Percentiles rank a stretch among this genome's conserved stretches.
Conservation (phyloP, 495 filamentous ascomycete genomes). For the Hypoxylon subgilvum region DNA sequence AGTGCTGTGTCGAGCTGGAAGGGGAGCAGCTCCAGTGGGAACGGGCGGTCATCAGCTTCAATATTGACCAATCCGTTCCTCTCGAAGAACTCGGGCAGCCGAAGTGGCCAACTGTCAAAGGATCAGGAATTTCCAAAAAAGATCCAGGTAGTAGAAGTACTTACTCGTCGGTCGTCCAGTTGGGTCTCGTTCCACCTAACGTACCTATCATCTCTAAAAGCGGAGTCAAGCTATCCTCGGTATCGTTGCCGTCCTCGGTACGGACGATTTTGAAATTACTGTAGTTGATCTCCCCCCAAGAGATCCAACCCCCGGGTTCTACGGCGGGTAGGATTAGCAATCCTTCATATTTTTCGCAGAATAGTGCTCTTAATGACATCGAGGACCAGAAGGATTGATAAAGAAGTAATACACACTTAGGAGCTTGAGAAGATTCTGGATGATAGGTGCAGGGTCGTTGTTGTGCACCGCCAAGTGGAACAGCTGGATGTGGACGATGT, state of each 20-base stretch:
- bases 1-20: constrained; percentile 6
- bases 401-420: neutral
- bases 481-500: constrained; percentile 11
- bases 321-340: neutral
- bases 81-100: constrained; percentile 2
- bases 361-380: no score
- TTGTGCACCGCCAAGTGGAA: constrained; percentile 10
- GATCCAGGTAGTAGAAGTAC: no score
- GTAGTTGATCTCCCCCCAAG: constrained; percentile 13
- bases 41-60: neutral
- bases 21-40: neutral
- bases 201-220: constrained; percentile 4
- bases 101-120: neutral
- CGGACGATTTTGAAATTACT: constrained; percentile 6
- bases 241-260: neutral
- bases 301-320: constrained; percentile 21
- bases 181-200: constrained; percentile 1
- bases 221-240: constrained; percentile 6
- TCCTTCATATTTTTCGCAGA: neutral
- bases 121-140: neutral
- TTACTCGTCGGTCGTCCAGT: constrained; percentile 10
- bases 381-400: neutral
- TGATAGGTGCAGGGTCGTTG: constrained; percentile 9
- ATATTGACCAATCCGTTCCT: constrained; percentile 1
- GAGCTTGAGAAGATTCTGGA: constrained; percentile 1